Conservation (phyloP, 345 rosid species). For the Arabidopsis thaliana region DNA sequence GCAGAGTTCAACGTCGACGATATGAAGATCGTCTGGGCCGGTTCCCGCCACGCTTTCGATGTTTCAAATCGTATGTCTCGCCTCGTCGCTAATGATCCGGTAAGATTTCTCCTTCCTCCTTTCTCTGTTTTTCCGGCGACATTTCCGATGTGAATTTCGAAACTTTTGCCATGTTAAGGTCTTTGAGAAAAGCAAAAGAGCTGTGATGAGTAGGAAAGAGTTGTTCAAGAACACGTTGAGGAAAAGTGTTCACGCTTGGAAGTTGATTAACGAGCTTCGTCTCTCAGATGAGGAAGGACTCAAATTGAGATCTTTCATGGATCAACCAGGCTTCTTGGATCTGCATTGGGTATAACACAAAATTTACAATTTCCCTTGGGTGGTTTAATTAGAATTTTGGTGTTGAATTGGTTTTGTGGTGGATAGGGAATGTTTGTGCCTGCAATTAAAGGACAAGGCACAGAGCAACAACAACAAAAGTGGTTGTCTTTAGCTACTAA, state of each 20-base stretch:
- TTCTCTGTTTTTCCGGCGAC: background rate
- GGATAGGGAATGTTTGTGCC: constrained; percentile 88
- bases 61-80: constrained; percentile 78
- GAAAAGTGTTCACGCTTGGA: constrained; percentile 81
- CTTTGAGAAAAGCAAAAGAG: constrained; percentile 74
- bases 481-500: constrained; percentile 86
- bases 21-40: constrained; percentile 93
- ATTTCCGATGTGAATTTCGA: background rate
- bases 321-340: constrained; percentile 83
- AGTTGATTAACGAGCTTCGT: constrained; percentile 71
- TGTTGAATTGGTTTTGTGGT: constrained; percentile 34
- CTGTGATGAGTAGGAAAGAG: constrained; percentile 70
- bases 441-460: constrained; percentile 92
- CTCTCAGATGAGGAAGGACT: constrained; percentile 75
- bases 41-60: constrained; percentile 70
- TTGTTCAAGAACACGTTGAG: constrained; percentile 80
- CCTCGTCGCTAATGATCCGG: constrained; percentile 90
- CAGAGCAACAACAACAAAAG: constrained; percentile 84
- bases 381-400: constrained; percentile 59
- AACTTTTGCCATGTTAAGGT: constrained; percentile 49
- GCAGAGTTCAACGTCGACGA: constrained; percentile 79
- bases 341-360: constrained; percentile 76
- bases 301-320: constrained; percentile 63
- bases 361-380: constrained; percentile 30
- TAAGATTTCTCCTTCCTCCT: constrained; percentile 22